These are phyloP conservation scores for Oidiodendron maius DNA, from an alignment of 495 filamentous ascomycete genomes.

Conservation along the genomic window DNA sequence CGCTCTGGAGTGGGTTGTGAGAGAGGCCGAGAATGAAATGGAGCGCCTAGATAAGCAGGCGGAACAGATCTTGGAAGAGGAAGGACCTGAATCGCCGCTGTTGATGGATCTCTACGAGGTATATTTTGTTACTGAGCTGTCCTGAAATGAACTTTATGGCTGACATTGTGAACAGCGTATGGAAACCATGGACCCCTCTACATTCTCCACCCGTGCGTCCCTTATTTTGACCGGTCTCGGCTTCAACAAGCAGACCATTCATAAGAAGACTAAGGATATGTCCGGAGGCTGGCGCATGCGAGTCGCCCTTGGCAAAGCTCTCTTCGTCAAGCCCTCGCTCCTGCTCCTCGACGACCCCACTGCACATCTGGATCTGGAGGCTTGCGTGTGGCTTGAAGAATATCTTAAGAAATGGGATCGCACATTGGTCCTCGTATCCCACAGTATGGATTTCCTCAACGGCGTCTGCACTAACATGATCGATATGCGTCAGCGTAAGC, in stretches of 20 bases:
- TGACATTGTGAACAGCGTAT: conserved; percentile 60
- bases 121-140: conserved; percentile 25
- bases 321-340: conserved; percentile 96
- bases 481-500: conserved; percentile 86
- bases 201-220: conserved; percentile 94
- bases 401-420: conserved; percentile 99
- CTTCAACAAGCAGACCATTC: conserved; percentile 94
- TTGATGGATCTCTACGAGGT: conserved; percentile 96
- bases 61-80: conserved; percentile 83
- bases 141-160: neutral
- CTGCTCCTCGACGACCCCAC: conserved; percentile 97
- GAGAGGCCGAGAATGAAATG: conserved; percentile 91
- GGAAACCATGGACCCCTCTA: conserved; percentile 99
- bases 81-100: conserved; percentile 87
- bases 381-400: conserved; percentile 99
- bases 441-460: conserved; percentile 98
- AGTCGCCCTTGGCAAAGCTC: conserved; percentile 93
- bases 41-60: conserved; percentile 79
- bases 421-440: conserved; percentile 94
- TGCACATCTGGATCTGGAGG: conserved; percentile 98
- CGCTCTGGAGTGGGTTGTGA: conserved; percentile 95
- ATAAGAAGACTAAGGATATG: conserved; percentile 99
- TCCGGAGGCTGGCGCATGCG: conserved; percentile 99
- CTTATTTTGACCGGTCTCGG: conserved; percentile 97
- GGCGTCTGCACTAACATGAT: conserved; percentile 99